Conservation (phyloP, 2,329 filamentous ascomycete species). For the Thelonectria blattea region DNA sequence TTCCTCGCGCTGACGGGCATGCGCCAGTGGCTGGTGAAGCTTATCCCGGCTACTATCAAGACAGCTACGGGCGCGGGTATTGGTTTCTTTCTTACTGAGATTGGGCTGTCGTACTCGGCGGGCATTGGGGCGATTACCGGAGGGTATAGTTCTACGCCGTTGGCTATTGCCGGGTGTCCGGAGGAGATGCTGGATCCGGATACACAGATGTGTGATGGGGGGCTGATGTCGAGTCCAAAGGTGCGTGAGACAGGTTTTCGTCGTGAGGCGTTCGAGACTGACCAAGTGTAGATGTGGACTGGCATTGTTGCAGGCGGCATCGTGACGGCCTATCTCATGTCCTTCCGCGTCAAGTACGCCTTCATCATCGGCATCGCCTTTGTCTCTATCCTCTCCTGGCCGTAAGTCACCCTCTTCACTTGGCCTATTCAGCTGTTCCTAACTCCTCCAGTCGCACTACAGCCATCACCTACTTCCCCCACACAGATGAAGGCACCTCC, state of each 20-base stretch:
- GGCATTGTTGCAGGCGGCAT: conserved; percentile 81
- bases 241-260: not conserved
- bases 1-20: conserved; percentile 76
- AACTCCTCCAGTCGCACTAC: conserved; percentile 48
- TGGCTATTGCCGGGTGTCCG: conserved; percentile 73
- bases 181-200: conserved; percentile 20
- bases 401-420: conserved; percentile 49
- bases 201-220: conserved; percentile 30
- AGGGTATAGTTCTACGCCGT: conserved; percentile 61
- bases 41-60: conserved; percentile 80
- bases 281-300: conserved; percentile 65
- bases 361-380: conserved; percentile 79
- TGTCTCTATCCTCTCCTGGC: conserved; percentile 84
- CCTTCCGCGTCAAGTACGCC: conserved; percentile 81
- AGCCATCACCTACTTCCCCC: conserved; percentile 76
- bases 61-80: conserved; percentile 82
- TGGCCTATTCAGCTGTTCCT: rapidly evolving
- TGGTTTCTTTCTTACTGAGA: conserved; percentile 75
- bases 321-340: conserved; percentile 75
- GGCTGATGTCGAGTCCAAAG: conserved; percentile 32
- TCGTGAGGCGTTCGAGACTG: not conserved
- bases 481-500: conserved; percentile 67
- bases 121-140: conserved; percentile 79
- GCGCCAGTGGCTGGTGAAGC: conserved; percentile 81
- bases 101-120: conserved; percentile 74